phyloP scores from a whole-genome alignment of 179 eudicot genomes.

The Beta macrorhiza region DNA sequence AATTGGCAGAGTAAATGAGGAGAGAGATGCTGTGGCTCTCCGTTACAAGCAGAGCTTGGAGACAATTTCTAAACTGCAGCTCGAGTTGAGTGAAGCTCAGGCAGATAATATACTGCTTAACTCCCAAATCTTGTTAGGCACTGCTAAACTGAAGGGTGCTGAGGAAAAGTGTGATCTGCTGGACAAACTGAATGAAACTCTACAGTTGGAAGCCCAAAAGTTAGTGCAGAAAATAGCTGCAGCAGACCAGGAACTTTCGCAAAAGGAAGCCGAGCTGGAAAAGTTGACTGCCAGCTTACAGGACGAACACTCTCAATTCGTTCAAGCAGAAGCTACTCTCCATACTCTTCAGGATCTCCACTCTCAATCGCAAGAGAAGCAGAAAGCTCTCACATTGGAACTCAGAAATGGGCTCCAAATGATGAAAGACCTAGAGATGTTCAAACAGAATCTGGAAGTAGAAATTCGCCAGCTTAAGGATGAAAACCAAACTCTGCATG shows the following conservation, averaged over 20 bases:
- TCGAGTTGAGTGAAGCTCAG: constrained; percentile 51
- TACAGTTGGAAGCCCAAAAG: constrained; percentile 60
- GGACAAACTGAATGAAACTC: constrained; percentile 58
- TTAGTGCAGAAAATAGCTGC: constrained; percentile 49
- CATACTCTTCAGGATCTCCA: constrained; percentile 54
- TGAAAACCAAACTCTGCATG: constrained; percentile 58
- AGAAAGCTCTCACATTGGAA: constrained; percentile 65
- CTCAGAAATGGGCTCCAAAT: constrained; percentile 61
- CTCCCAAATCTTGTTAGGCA: constrained; percentile 40
- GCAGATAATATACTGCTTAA: constrained; percentile 56
- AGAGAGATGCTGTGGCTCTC: constrained; percentile 52
- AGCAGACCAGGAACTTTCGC: constrained; percentile 61
- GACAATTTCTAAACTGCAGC: constrained; percentile 59
- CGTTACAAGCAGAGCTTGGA: constrained; percentile 59
- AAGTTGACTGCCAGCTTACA: constrained; percentile 49
- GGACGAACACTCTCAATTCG: constrained; percentile 55
- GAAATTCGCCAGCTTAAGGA: constrained; percentile 52
- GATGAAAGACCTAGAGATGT: constrained; percentile 58
- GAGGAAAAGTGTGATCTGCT: constrained; percentile 53
- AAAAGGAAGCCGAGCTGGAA: constrained; percentile 65
- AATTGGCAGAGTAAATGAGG: constrained; percentile 45
- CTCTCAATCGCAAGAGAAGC: constrained; percentile 78
- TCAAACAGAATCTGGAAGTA: constrained; percentile 58
- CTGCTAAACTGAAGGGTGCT: constrained; percentile 52
- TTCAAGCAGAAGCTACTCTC: constrained; percentile 70